Conservation (phyloP, 2,329 filamentous ascomycete species). For the Didymella pomorum region DNA sequence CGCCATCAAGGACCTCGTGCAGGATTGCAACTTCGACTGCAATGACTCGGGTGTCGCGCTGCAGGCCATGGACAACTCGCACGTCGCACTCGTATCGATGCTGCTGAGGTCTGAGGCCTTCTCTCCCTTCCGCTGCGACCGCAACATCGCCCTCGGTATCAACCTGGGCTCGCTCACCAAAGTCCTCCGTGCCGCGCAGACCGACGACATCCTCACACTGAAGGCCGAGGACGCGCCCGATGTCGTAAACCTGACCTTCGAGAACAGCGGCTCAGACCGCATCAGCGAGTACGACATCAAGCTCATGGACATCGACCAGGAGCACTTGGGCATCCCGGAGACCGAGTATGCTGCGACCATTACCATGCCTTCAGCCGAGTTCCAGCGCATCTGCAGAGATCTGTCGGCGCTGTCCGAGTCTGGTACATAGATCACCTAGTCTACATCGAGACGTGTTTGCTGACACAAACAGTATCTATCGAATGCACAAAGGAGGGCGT, state of each 20-base stretch:
- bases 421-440: conserved; percentile 64
- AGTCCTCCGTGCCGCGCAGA: conserved; percentile 92
- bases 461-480: conserved; percentile 74
- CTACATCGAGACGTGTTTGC: rapidly evolving
- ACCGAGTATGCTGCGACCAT: conserved; percentile 98
- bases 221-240: conserved; percentile 98
- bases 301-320: conserved; percentile 99
- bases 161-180: conserved; percentile 97
- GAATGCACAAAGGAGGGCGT: conserved; percentile 97
- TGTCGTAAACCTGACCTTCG: conserved; percentile 93
- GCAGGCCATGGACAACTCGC: conserved; percentile 99
- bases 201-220: conserved; percentile 92
- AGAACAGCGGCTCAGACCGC: conserved; percentile 86
- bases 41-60: conserved; percentile 99
- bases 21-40: conserved; percentile 99
- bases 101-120: conserved; percentile 96
- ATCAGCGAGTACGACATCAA: conserved; percentile 99
- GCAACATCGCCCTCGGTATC: conserved; percentile 97
- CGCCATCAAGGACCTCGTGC: conserved; percentile 98
- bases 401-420: conserved; percentile 93
- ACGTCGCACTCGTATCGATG: conserved; percentile 99
- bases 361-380: conserved; percentile 85
- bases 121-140: conserved; percentile 95
- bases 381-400: conserved; percentile 94
- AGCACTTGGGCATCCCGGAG: conserved; percentile 97